Evolutionary conservation across 1,139 yeast genomes (phyloP), one percentile per base, ranked within the genome.

Genomic region (Taiozyma sp.): DNA sequence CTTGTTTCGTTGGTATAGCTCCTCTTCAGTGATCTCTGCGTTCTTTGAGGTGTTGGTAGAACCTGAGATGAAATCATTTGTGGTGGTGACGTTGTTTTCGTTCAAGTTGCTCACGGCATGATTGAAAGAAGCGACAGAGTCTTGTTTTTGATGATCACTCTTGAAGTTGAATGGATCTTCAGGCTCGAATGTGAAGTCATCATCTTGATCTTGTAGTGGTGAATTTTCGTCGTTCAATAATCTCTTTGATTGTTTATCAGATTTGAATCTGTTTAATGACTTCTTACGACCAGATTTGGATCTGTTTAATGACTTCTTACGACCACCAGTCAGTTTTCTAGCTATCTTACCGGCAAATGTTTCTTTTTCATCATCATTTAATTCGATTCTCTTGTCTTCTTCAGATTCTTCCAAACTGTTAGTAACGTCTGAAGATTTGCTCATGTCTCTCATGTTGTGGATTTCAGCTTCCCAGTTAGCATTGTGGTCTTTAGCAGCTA

Each of bases 401-500:
- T 56, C 59, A 19, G 44, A 51, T 6, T 44, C 45, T 27, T 50
- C 49, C 6, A 55, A 48, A 7, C 58, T 51, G 3, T 46, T 44
- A 14, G 12, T 40, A 24, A 38, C 23, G 28, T 53, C 57, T 5
- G 45, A 38, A 1, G 58, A 53, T 27, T 53, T 54, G 47, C 49
- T 58, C 52, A 69, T 48, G 32, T 76, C 76, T 52, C 74, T 75
- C 59, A 81, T 67, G 52, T 77, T 73, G 63, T 75, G 78, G 76
- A 82, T 81, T 63, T 83, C 84, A 45, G 75, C 69, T 60, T 84
- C 89, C 93, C 93, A 87, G 65, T 84, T 78, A 22, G 69, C 74
- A 48, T 78, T 74, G 65, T 87, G 95, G 54, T 83, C 87, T 64
- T 83, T 85, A 4, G 92, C 93, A 16, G 88, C 84, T 22, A 74